Conservation (phyloP, 1,284 basidiomycete genomes). For the Marasmius sp. region DNA sequence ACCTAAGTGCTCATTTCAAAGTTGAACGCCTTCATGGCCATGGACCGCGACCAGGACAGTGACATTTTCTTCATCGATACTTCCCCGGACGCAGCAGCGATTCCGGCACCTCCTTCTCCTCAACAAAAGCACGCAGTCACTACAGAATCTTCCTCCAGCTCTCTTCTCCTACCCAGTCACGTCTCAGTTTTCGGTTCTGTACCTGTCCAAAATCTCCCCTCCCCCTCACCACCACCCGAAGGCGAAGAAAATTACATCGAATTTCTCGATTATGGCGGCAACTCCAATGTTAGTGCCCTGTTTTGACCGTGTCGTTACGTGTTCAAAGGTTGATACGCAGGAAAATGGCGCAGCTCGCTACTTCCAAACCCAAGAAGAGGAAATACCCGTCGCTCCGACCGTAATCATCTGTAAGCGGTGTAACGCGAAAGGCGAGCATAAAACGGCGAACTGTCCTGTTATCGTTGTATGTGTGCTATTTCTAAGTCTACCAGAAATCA, state of each 20-base stretch:
- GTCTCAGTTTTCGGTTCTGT: conserved; percentile 33
- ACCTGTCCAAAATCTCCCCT: conserved; percentile 2
- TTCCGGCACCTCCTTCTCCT: background rate
- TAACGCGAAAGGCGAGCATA: conserved; percentile 68
- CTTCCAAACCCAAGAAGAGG: conserved; percentile 49
- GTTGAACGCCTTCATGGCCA: no score
- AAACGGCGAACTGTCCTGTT: conserved; percentile 61
- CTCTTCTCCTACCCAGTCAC: conserved; percentile 45
- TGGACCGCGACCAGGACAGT: background rate
- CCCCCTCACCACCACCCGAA: conserved; percentile 22
- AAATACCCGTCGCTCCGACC: conserved; percentile 35
- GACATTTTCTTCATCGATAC: conserved; percentile 57
- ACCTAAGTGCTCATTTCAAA: no score
- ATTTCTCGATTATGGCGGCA: conserved; percentile 70
- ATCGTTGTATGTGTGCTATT: conserved; percentile 53
- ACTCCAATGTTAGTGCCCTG: conserved; percentile 40
- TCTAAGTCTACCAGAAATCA: conserved; percentile 3
- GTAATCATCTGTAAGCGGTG: conserved; percentile 70
- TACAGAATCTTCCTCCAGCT: conserved; percentile 7
- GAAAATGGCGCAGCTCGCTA: conserved; percentile 52
- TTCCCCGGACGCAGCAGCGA: conserved; percentile 32
- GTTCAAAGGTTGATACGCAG: conserved; percentile 15
- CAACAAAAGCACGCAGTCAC: background rate
- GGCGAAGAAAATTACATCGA: conserved; percentile 65
- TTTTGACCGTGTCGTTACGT: background rate